Percentiles rank a stretch among this genome's conserved stretches.
phyloP scores from a whole-genome alignment of 1,284 basidiomycete genomes.

The Lentinula novae-zelandiae region DNA sequence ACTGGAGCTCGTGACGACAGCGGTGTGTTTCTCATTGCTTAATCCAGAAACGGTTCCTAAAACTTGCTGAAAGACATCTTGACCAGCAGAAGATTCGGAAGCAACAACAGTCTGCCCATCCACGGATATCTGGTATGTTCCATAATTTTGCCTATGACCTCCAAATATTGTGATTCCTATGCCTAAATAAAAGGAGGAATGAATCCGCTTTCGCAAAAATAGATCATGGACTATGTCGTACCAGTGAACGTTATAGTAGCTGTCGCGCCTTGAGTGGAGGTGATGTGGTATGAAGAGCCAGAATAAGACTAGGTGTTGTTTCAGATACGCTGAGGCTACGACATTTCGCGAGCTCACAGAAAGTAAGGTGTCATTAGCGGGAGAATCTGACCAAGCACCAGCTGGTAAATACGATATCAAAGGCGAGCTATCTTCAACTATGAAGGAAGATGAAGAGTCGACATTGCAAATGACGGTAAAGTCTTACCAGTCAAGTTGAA shows the following conservation, averaged over 20 bases:
- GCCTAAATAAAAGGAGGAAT: constrained; percentile 27
- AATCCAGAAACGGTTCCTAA: constrained; percentile 41
- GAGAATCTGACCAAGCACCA: constrained; percentile 41
- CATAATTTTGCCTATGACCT: constrained; percentile 42
- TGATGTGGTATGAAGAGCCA: constrained; percentile 35
- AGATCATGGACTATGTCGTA: constrained; percentile 16
- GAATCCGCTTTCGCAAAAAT: not conserved
- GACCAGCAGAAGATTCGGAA: constrained; percentile 31
- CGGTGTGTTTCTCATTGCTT: constrained; percentile 41
- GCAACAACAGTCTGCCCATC: constrained; percentile 36
- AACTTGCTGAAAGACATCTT: constrained; percentile 31
- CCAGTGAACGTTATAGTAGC: constrained; percentile 42
- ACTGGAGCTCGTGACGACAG: constrained; percentile 40
- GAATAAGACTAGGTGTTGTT: constrained; percentile 32
- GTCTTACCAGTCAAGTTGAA: constrained; percentile 38
- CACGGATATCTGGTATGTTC: constrained; percentile 41
- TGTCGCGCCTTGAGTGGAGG: constrained; percentile 34
- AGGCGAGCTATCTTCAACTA: constrained; percentile 45
- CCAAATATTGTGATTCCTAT: constrained; percentile 48
- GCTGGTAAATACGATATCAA: constrained; percentile 40
- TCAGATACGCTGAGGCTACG: not conserved
- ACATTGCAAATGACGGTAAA: not conserved
- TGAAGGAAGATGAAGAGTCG: not conserved
- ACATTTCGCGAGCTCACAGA: constrained; percentile 25
- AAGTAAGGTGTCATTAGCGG: constrained; percentile 29